These are phyloP conservation scores for Tubosaeta sp. DNA, from an alignment of 768 basidiomycete species.

Conservation along the genomic window DNA sequence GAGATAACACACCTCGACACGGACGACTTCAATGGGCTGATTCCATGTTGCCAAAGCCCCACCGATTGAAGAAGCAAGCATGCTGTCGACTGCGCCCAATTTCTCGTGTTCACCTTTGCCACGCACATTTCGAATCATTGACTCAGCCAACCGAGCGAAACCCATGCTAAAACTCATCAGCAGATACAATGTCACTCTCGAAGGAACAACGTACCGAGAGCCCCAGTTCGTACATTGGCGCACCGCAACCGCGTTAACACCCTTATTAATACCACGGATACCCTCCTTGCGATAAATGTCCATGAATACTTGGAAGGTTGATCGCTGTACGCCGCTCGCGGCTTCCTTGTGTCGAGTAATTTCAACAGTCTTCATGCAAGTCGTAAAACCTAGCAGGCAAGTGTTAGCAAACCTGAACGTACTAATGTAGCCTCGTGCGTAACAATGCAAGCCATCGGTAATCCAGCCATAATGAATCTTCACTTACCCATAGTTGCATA, in stretches of 20 bases:
- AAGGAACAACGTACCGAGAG: slow-evolving; percentile 56
- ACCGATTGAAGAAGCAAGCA: slow-evolving; percentile 80
- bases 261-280: slow-evolving; percentile 96
- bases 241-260: slow-evolving; percentile 92
- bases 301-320: slow-evolving; percentile 90
- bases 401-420: slow-evolving; percentile 7
- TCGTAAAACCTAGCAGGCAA: slow-evolving; percentile 76
- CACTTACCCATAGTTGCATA: slow-evolving; percentile 99
- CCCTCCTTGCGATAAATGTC: slow-evolving; percentile 95
- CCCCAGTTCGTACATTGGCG: slow-evolving; percentile 95
- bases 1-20: slow-evolving; percentile 69
- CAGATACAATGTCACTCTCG: not conserved
- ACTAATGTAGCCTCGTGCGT: not conserved
- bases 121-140: slow-evolving; percentile 65
- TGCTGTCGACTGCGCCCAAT: slow-evolving; percentile 78
- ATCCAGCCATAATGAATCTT: not conserved
- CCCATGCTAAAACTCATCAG: slow-evolving; percentile 66
- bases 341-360: slow-evolving; percentile 95
- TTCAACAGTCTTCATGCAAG: slow-evolving; percentile 99
- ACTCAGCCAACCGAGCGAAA: slow-evolving; percentile 90
- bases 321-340: slow-evolving; percentile 77
- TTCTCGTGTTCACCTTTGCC: slow-evolving; percentile 78
- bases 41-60: slow-evolving; percentile 99
- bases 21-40: slow-evolving; percentile 96
- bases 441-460: slow-evolving; percentile 2